Evolutionary conservation across 768 basidiomycete genomes (phyloP).

Genomic region (Scleroderma citrinum): DNA sequence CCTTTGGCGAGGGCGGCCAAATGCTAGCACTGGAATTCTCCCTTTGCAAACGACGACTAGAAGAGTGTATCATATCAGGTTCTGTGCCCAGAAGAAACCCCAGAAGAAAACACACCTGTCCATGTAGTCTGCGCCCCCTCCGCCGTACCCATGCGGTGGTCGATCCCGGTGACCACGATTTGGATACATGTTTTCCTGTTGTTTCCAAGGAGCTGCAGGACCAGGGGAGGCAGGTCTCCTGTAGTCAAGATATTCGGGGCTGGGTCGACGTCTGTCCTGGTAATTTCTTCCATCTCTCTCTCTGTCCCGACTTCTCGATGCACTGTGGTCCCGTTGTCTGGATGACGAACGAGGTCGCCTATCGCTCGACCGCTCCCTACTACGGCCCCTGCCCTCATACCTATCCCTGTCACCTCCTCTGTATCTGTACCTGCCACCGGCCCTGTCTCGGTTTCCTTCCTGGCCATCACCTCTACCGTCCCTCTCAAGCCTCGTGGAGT

Average conservation of each 20-base stretch:
- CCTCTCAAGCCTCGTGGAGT: constrained; percentile 15
- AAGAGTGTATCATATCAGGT: neutral
- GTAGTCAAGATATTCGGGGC: constrained; percentile 61
- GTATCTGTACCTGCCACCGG: constrained; percentile 23
- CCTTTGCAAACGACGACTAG: constrained; percentile 67
- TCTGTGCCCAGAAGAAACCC: neutral
- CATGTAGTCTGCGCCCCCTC: constrained; percentile 60
- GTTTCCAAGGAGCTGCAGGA: constrained; percentile 34
- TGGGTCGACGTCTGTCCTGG: constrained; percentile 35
- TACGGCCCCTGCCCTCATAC: constrained; percentile 9
- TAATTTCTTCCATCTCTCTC: constrained; percentile 17
- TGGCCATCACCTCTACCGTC: constrained; percentile 20
- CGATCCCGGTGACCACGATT: constrained; percentile 27
- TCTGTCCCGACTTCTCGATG: constrained; percentile 18
- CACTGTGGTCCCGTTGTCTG: constrained; percentile 11
- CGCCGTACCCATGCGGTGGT: constrained; percentile 24
- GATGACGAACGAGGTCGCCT: neutral
- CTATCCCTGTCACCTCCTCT: constrained; percentile 14
- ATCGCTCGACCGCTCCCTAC: constrained; percentile 1
- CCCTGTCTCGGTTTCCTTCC: constrained; percentile 22
- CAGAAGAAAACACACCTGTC: constrained; percentile 48
- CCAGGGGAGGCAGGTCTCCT: constrained; percentile 36
- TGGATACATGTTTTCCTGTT: constrained; percentile 51
- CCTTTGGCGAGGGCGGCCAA: constrained; percentile 84
- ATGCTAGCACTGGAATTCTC: constrained; percentile 50